phyloP scores from a whole-genome alignment of 2,329 filamentous ascomycete species.

The Achaetomium macrosporum region DNA sequence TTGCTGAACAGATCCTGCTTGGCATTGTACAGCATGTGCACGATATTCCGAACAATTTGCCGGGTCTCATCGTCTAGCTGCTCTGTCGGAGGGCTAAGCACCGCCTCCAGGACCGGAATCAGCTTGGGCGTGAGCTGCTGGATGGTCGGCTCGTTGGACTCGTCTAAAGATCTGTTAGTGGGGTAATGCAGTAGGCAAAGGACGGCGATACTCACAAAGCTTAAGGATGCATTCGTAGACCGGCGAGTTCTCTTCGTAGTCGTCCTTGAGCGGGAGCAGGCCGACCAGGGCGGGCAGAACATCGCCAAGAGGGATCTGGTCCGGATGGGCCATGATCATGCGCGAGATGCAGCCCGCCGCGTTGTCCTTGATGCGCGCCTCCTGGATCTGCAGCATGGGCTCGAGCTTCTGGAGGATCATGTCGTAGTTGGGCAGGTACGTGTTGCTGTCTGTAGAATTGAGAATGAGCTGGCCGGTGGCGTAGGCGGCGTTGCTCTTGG shows the following conservation, averaged over 20 bases:
- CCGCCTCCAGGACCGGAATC: constrained; percentile 65
- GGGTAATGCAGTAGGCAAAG: neutral
- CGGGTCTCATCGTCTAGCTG: constrained; percentile 71
- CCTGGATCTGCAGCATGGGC: constrained; percentile 69
- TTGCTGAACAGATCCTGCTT: constrained; percentile 30
- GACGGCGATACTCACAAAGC: constrained; percentile 49
- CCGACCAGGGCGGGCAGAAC: constrained; percentile 75
- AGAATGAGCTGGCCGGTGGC: constrained; percentile 79
- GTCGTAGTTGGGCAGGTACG: constrained; percentile 68
- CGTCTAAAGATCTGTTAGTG: constrained; percentile 40
- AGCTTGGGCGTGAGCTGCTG: constrained; percentile 64
- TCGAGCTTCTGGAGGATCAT: constrained; percentile 81
- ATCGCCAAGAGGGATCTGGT: constrained; percentile 71
- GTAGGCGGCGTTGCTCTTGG: constrained; percentile 93
- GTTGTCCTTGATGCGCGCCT: constrained; percentile 84
- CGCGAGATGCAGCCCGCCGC: constrained; percentile 84
- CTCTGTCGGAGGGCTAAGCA: constrained; percentile 64
- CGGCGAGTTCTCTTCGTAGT: constrained; percentile 94
- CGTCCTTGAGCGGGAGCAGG: constrained; percentile 81
- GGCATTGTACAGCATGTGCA: constrained; percentile 40
- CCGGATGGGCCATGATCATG: constrained; percentile 87
- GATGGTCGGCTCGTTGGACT: constrained; percentile 62
- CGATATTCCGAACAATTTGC: constrained; percentile 58
- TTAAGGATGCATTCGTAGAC: constrained; percentile 86
- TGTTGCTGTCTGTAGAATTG: constrained; percentile 68